A percentile compares a stretch with the other conserved stretches of the same genome.
phyloP scores from a whole-genome alignment of 768 basidiomycete genomes.

The Suillus fuscotomentosus region DNA sequence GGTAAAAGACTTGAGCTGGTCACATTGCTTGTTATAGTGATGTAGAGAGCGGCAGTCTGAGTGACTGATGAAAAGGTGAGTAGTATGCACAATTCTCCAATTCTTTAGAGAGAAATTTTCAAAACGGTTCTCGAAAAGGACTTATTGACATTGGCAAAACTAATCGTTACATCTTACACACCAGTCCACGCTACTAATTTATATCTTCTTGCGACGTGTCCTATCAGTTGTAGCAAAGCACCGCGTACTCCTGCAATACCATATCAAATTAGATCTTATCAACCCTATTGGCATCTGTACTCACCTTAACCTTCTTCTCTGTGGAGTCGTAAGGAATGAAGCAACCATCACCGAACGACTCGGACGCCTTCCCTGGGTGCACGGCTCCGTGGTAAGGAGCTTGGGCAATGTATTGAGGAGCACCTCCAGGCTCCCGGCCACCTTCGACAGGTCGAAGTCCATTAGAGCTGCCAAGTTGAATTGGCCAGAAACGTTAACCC shows the following conservation, averaged over 20 bases:
- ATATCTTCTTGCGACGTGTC: not conserved
- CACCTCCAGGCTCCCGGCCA: conserved; percentile 62
- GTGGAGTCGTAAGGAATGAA: conserved; percentile 52
- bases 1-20: not conserved
- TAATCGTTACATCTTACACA: not conserved
- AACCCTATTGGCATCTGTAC: conserved; percentile 9
- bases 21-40: not conserved
- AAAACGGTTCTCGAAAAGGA: not conserved
- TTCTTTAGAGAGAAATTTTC: not conserved
- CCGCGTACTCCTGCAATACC: conserved; percentile 36
- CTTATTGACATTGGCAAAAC: not conserved
- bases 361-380: conserved; percentile 66
- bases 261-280: not conserved
- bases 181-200: not conserved
- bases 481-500: conserved; percentile 51
- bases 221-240: conserved; percentile 36
- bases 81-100: not conserved
- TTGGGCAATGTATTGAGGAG: conserved; percentile 57
- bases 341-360: conserved; percentile 49
- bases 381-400: conserved; percentile 50
- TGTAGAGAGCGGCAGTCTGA: not conserved
- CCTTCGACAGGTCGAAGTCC: conserved; percentile 61
- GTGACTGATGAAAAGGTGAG: not conserved
- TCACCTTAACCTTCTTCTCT: conserved; percentile 53
- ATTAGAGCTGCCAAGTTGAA: conserved; percentile 42